Evolutionary conservation across 2,329 filamentous ascomycete genomes (phyloP).

Genomic region (Trichoderma citrinoviride): DNA sequence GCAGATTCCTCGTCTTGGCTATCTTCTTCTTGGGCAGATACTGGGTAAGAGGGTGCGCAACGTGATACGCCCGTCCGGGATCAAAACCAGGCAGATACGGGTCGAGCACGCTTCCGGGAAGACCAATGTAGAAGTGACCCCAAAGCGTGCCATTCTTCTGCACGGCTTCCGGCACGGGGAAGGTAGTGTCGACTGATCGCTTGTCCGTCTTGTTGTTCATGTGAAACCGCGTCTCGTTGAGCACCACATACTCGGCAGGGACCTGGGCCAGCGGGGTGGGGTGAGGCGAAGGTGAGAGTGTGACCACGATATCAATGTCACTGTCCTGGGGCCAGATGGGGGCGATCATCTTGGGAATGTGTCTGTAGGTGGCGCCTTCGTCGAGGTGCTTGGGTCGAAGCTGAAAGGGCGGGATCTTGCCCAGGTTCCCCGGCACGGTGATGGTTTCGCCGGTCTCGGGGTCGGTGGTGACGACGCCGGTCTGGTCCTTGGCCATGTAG

Average conservation of each 20-base stretch:
- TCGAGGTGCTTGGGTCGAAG: slow-evolving; percentile 60
- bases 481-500: slow-evolving; percentile 48
- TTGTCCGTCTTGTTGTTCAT: slow-evolving; percentile 77
- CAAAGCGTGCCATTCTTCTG: slow-evolving; percentile 92
- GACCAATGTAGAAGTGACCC: slow-evolving; percentile 87
- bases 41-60: slow-evolving; percentile 80
- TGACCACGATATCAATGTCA: slow-evolving; percentile 77
- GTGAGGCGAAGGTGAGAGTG: slow-evolving; percentile 72
- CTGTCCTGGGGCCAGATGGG: slow-evolving; percentile 86
- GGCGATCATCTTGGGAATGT: slow-evolving; percentile 67
- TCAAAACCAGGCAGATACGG: slow-evolving; percentile 72
- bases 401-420: slow-evolving; percentile 61
- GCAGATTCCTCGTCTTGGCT: slow-evolving; percentile 80
- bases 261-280: slow-evolving; percentile 65
- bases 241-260: slow-evolving; percentile 66
- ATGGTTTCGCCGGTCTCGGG: slow-evolving; percentile 51
- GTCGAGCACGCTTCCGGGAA: slow-evolving; percentile 73
- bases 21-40: slow-evolving; percentile 90
- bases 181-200: slow-evolving; percentile 71
- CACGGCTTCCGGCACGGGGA: slow-evolving; percentile 73
- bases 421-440: slow-evolving; percentile 53
- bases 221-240: slow-evolving; percentile 77
- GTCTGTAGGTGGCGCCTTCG: slow-evolving; percentile 61
- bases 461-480: slow-evolving; percentile 48
- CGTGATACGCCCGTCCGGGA: slow-evolving; percentile 73